Conservation (phyloP, 331 rosid species). For the Malus hybrid region DNA sequence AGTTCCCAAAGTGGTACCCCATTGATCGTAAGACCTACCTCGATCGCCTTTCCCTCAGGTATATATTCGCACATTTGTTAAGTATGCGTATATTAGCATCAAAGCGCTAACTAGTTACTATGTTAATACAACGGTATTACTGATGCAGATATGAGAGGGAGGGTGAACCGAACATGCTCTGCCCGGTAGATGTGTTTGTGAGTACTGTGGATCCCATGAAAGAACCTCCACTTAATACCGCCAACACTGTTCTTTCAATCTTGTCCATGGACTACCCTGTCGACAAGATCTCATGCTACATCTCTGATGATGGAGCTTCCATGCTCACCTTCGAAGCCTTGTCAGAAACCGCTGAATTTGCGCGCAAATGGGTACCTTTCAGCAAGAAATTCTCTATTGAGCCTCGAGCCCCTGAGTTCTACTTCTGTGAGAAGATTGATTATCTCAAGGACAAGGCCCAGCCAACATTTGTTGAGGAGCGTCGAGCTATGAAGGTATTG, state of each 20-base stretch:
- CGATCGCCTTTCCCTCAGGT: conserved; percentile 91
- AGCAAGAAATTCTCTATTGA: conserved; percentile 72
- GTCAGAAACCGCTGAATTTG: conserved; percentile 90
- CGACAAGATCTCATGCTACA: conserved; percentile 81
- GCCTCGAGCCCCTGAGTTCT: conserved; percentile 95
- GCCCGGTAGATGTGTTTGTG: conserved; percentile 78
- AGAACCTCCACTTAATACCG: conserved; percentile 90
- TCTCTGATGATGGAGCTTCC: conserved; percentile 95
- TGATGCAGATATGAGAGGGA: conserved; percentile 76
- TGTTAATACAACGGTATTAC: background rate
- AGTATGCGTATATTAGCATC: background rate
- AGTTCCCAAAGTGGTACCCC: conserved; percentile 95
- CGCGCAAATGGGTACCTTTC: conserved; percentile 89
- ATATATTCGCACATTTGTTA: background rate
- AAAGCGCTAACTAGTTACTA: background rate
- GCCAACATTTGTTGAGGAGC: conserved; percentile 85
- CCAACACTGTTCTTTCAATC: conserved; percentile 81
- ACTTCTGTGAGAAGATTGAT: conserved; percentile 84
- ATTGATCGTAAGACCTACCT: conserved; percentile 89
- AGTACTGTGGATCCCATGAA: conserved; percentile 98
- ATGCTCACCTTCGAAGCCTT: conserved; percentile 86
- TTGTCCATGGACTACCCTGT: conserved; percentile 89
- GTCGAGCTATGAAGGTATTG: conserved; percentile 86
- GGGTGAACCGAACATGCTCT: conserved; percentile 77
- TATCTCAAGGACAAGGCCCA: conserved; percentile 89